These are phyloP conservation scores for Lenzites betulinus DNA, from an alignment of 768 basidiomycete species.

Conservation along the genomic window DNA sequence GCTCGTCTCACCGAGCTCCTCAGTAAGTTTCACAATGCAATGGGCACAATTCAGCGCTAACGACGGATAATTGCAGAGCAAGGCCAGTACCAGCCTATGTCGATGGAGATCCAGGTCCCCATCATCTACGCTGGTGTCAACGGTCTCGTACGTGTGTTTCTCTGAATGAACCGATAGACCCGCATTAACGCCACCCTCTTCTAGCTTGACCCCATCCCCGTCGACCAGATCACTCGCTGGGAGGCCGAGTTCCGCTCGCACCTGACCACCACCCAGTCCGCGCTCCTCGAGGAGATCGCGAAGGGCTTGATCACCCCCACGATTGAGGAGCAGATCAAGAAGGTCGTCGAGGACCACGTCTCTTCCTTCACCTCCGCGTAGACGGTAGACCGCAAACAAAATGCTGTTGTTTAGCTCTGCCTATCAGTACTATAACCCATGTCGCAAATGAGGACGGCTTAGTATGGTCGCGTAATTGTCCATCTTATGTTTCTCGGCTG, in stretches of 20 bases:
- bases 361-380: slow-evolving; percentile 62
- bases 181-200: slow-evolving; percentile 7
- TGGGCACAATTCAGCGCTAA: too few relatives aligned
- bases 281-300: slow-evolving; percentile 84
- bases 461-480: slow-evolving; percentile 24
- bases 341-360: slow-evolving; percentile 88
- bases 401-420: slow-evolving; percentile 23
- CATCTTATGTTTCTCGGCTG: background rate
- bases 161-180: background rate
- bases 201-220: slow-evolving; percentile 91
- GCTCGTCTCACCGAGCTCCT: slow-evolving; percentile 96
- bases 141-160: slow-evolving; percentile 72
- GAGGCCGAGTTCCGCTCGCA: slow-evolving; percentile 91
- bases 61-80: slow-evolving; percentile 64
- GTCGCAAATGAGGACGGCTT: slow-evolving; percentile 22
- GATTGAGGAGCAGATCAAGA: slow-evolving; percentile 93
- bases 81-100: slow-evolving; percentile 94
- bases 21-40: slow-evolving; percentile 49
- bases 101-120: slow-evolving; percentile 96
- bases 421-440: slow-evolving; percentile 19
- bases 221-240: slow-evolving; percentile 93
- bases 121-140: slow-evolving; percentile 99
- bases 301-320: slow-evolving; percentile 84
- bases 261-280: slow-evolving; percentile 69
- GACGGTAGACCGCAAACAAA: slow-evolving; percentile 21